These are phyloP conservation scores for Ilex asprella DNA, from an alignment of 257 asterid species.

Conservation along the genomic window DNA sequence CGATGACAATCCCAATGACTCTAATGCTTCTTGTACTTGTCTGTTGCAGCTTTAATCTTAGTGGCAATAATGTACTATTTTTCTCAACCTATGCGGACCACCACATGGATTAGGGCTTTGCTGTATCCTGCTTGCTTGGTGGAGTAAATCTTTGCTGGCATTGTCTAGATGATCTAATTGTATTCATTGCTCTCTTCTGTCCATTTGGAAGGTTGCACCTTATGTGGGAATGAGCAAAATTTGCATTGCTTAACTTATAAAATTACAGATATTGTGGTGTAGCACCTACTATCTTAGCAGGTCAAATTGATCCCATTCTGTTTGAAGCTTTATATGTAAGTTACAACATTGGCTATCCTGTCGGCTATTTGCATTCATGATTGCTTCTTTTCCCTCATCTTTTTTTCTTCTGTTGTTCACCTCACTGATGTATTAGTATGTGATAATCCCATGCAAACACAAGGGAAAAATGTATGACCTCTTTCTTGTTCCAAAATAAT, in stretches of 20 bases:
- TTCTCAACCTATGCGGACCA: slow-evolving; percentile 76
- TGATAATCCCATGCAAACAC: too few species aligned
- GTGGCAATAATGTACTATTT: slow-evolving; percentile 76
- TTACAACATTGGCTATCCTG: slow-evolving; percentile 2
- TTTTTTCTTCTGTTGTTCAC: too few species aligned
- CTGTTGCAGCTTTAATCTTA: slow-evolving; percentile 68
- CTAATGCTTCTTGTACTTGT: background rate
- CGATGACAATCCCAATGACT: too few species aligned
- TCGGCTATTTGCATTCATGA: too few species aligned
- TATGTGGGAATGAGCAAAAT: background rate
- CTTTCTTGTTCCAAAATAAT: background rate
- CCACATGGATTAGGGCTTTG: slow-evolving; percentile 70
- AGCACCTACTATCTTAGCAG: slow-evolving; percentile 90
- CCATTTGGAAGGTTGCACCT: too few species aligned
- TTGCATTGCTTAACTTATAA: slow-evolving; percentile 27
- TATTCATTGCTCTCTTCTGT: too few species aligned
- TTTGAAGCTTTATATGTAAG: slow-evolving; percentile 96
- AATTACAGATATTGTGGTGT: slow-evolving; percentile 67
- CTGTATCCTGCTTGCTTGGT: slow-evolving; percentile 52
- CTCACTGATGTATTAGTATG: too few species aligned
- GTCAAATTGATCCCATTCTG: slow-evolving; percentile 83
- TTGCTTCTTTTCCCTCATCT: background rate
- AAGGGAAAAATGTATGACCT: too few species aligned
- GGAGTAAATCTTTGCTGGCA: too few species aligned
- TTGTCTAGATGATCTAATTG: too few species aligned